Base-by-base conservation (phyloP, 2,329 filamentous ascomycete genomes). In the Cladosporium oxysporum region DNA sequence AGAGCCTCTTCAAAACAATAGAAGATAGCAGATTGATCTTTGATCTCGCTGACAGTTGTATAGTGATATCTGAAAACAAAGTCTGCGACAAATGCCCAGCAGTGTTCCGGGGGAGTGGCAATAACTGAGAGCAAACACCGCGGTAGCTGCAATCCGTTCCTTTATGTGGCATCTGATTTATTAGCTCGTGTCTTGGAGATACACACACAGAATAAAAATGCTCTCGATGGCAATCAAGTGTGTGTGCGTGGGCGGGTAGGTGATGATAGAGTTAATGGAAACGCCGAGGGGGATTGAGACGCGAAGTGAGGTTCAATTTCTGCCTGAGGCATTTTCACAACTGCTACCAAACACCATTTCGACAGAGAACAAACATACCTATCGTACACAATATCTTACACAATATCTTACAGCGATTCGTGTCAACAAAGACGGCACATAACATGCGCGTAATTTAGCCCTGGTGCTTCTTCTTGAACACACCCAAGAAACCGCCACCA, bases 401-500 rank as follows among this genome's bases (percentile, higher is more conserved):
- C 41, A 47, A 47, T 47, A 47, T 21, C 41, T 47, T 47, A 47
- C n/a, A 47, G 4, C n/a, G 1, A 7, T 47, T 7, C 28, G 16
- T 29, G 18, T 26, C 29, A 18, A 52, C 21, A 50, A 3, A 28
- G 47, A 11, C 10, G 18, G 18, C 18, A 44, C 18, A 23, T 12
- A 11, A 23, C 12, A 21, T 47, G 41, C 41, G n/a, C n/a, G n/a
- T 12, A 12, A 2, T 29, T 53, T 14, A 62, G 6, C 18, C 23
- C 11, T 23, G 33, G 11, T 58, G 53, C 62, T 68, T 68, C 69
- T 76, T 78, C 66, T 71, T 71, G 66, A 75, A 78, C 1, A 79
- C 67, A 14, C 74, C 77, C 23, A 80, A 60, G 65, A 80, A 80
- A 3, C 78, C 78, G 49, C 78, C 78, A 23, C 77, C 78, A 16